phyloP scores from a whole-genome alignment of 345 rosid species.

The Eutrema heterophyllum region DNA sequence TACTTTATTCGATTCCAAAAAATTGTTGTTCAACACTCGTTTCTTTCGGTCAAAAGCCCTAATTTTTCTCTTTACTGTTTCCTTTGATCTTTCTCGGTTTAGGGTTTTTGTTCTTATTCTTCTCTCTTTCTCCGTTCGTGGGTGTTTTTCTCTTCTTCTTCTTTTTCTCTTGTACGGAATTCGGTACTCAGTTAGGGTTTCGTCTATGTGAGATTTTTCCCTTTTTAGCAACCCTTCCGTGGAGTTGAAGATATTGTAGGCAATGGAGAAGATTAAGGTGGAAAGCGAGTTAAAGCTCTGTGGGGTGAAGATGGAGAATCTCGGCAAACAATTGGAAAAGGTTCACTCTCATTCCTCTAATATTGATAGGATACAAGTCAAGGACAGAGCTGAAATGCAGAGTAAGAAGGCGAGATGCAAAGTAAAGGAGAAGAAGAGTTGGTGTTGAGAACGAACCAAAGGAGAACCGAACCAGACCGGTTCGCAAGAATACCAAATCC shows the following conservation, averaged over 20 bases:
- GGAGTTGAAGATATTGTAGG: conserved; percentile 12
- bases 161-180: not conserved
- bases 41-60: not conserved
- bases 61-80: not conserved
- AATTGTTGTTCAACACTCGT: not conserved
- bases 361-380: no score
- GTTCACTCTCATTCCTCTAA: not conserved
- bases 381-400: no score
- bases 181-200: not conserved
- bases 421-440: no score
- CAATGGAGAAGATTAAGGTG: conserved; percentile 6
- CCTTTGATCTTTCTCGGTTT: not conserved
- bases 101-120: conserved; percentile 4
- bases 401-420: no score
- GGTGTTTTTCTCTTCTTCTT: not conserved
- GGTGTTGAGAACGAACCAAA: no score
- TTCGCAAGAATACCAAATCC: no score
- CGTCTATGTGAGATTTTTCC: not conserved
- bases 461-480: no score
- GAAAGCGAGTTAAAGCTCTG: conserved; percentile 10
- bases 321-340: conserved; percentile 5
- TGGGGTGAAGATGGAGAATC: conserved; percentile 7
- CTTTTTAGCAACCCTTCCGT: not conserved
- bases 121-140: not conserved
- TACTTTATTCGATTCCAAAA: no score